Evolutionary conservation across 1,139 yeast genomes (phyloP).

Genomic region (Meyerozyma guilliermondii): DNA sequence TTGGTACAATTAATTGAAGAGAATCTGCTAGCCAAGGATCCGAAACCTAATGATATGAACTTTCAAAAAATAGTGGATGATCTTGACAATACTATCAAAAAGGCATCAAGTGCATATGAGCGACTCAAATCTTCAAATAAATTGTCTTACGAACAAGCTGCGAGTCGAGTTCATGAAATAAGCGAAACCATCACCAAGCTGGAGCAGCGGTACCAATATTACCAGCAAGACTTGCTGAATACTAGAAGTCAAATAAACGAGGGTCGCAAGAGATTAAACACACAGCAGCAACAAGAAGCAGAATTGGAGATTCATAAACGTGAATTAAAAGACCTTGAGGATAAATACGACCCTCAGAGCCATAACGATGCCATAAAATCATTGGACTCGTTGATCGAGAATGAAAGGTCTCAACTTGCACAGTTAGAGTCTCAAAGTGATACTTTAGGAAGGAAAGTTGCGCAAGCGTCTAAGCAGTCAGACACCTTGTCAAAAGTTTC

Average conservation of each 20-base stretch:
- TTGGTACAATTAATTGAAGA: conserved; percentile 13
- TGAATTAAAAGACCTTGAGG: conserved; percentile 30
- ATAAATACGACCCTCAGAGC: conserved; percentile 23
- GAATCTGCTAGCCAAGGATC: background rate
- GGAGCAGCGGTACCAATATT: conserved; percentile 35
- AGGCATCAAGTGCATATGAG: conserved; percentile 3
- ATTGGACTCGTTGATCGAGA: conserved; percentile 14
- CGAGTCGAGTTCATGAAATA: conserved; percentile 12
- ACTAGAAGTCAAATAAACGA: conserved; percentile 25
- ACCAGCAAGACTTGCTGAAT: conserved; percentile 27
- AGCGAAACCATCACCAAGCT: conserved; percentile 34
- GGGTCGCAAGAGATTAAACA: conserved; percentile 30
- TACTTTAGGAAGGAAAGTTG: conserved; percentile 44
- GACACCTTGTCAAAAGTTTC: conserved; percentile 52
- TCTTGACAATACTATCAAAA: conserved; percentile 4
- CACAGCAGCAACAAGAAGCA: conserved; percentile 35
- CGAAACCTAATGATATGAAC: conserved; percentile 2
- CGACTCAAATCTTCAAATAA: conserved; percentile 3
- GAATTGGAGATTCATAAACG: conserved; percentile 30
- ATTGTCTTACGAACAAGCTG: conserved; percentile 4
- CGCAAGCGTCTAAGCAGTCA: conserved; percentile 51
- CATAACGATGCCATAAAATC: conserved; percentile 22
- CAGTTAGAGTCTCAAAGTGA: conserved; percentile 47
- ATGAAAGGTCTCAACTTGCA: conserved; percentile 6
- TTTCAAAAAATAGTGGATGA: background rate